Evolutionary conservation across 441 rosid species (phyloP), one percentile per base, ranked within the genome.

Genomic region (Erysimum pusillum): DNA sequence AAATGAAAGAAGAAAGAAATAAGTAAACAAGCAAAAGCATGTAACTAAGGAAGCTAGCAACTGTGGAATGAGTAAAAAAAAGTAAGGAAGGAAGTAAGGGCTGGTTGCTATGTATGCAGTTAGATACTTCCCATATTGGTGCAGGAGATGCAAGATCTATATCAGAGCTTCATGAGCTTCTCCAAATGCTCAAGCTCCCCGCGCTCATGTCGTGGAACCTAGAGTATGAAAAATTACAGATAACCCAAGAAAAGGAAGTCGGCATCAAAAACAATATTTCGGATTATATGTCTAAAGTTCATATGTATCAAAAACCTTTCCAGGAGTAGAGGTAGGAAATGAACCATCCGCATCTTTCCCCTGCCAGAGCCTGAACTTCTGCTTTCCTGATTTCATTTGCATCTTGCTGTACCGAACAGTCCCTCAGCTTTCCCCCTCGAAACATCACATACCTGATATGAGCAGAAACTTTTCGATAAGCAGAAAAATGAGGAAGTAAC

Each of bases 321-420:
- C 99, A 42, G 94, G 98, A 59, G 99, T 96, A 71, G 84, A 75
- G 44, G 97, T 86, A 9, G 93, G 94, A 82, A 81, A 85, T 61
- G 99, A 89, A 54, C 99, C 99, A 82, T 93, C 97, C 4, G 98
- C 98, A 81, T 91, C 92, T 79, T 88, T 93, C 72, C 91, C 96
- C 56, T 75, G 89, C 94, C 97, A 91, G 48, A 96, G 97, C 83
- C 97, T 91, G 75, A 96, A 97, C 82, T 96, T 96, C 84, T 91
- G 97, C 80, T 93, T 93, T 71, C 98, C 99, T 0, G 97, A 91
- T 83, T 93, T 96, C 69, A 96, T 93, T 77, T 96, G 98, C 87
- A 78, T 84, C 77, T 96, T 96, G 71, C 82, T 89, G 83, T 87
- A 67, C 98, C 99, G 83, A 96, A 83, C 82, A 96, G 79, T 17